Evolutionary conservation across 345 rosid species (phyloP).

Genomic region (Hibiscus tridactylites): DNA sequence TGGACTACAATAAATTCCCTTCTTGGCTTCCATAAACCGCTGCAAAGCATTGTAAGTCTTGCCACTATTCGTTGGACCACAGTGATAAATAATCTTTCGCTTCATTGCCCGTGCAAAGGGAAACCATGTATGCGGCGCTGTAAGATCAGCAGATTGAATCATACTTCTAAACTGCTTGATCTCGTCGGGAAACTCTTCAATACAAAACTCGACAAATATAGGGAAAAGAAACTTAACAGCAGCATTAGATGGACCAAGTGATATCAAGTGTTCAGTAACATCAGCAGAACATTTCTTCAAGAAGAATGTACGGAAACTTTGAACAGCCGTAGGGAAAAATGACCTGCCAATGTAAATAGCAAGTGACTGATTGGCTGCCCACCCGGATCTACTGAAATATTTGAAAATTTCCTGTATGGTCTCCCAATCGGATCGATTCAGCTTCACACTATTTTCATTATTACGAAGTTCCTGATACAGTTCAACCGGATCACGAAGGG

Average conservation of each 20-base stretch:
- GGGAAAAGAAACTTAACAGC: slow-evolving; percentile 79
- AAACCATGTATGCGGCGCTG: slow-evolving; percentile 84
- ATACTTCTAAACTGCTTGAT: slow-evolving; percentile 52
- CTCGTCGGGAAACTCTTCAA: slow-evolving; percentile 69
- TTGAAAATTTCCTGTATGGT: slow-evolving; percentile 39
- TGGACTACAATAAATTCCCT: slow-evolving; percentile 88
- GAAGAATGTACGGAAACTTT: slow-evolving; percentile 45
- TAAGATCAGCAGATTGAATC: slow-evolving; percentile 73
- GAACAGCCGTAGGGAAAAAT: slow-evolving; percentile 70
- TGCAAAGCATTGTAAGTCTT: slow-evolving; percentile 92
- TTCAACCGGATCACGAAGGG: slow-evolving; percentile 41
- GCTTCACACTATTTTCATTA: slow-evolving; percentile 29
- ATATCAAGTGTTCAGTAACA: slow-evolving; percentile 39
- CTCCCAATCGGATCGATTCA: slow-evolving; percentile 34
- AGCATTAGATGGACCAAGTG: slow-evolving; percentile 59
- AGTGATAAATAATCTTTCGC: slow-evolving; percentile 78
- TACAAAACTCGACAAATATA: slow-evolving; percentile 72
- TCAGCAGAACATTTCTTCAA: slow-evolving; percentile 41
- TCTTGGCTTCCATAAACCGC: slow-evolving; percentile 84
- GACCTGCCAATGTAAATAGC: slow-evolving; percentile 75
- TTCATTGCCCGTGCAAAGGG: slow-evolving; percentile 92
- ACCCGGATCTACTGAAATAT: slow-evolving; percentile 50
- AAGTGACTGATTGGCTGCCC: slow-evolving; percentile 88
- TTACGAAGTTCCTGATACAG: slow-evolving; percentile 47
- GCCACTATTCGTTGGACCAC: slow-evolving; percentile 97